Percentiles rank a stretch among this genome's conserved stretches.
Evolutionary conservation across 805 yeast species (phyloP).

Genomic region (Saturnispora halmiae): DNA sequence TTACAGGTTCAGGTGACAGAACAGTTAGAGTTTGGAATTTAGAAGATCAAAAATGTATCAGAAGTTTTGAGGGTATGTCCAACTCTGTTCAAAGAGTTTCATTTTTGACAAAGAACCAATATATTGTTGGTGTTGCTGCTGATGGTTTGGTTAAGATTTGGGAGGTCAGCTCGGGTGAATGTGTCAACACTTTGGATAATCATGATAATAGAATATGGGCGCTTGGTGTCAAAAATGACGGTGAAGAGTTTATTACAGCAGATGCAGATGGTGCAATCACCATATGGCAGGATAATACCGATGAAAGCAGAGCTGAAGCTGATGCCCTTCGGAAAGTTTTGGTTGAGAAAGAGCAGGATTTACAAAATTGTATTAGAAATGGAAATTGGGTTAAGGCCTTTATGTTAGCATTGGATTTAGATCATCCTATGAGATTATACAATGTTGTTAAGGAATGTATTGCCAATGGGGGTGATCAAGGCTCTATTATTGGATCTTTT

Average conservation of each 20-base stretch:
- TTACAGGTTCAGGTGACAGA: conserved; percentile 84
- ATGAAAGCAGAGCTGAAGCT: conserved; percentile 49
- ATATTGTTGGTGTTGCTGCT: conserved; percentile 75
- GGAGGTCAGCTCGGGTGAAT: conserved; percentile 72
- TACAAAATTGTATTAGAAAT: conserved; percentile 60
- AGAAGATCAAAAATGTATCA: conserved; percentile 60
- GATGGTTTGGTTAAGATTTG: conserved; percentile 91
- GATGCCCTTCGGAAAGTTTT: conserved; percentile 44
- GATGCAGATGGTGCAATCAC: conserved; percentile 93
- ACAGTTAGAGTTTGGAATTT: conserved; percentile 85
- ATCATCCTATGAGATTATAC: conserved; percentile 84
- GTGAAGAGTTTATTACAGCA: conserved; percentile 66
- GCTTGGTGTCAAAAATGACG: conserved; percentile 54
- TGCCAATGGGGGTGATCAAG: conserved; percentile 38
- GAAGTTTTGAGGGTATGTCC: conserved; percentile 90
- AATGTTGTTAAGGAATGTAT: conserved; percentile 62
- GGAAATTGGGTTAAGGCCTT: conserved; percentile 88
- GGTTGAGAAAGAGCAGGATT: conserved; percentile 83
- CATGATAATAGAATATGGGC: conserved; percentile 97
- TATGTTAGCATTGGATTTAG: conserved; percentile 70
- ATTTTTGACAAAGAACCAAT: conserved; percentile 58
- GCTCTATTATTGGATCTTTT: conserved; percentile 44
- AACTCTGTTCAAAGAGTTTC: conserved; percentile 81
- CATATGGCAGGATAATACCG: conserved; percentile 84
- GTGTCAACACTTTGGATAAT: conserved; percentile 74